A percentile compares a stretch with the other conserved stretches of the same genome.
These are phyloP conservation scores for Sinapis alba DNA, from an alignment of 441 rosid genomes.

Conservation along the genomic window DNA sequence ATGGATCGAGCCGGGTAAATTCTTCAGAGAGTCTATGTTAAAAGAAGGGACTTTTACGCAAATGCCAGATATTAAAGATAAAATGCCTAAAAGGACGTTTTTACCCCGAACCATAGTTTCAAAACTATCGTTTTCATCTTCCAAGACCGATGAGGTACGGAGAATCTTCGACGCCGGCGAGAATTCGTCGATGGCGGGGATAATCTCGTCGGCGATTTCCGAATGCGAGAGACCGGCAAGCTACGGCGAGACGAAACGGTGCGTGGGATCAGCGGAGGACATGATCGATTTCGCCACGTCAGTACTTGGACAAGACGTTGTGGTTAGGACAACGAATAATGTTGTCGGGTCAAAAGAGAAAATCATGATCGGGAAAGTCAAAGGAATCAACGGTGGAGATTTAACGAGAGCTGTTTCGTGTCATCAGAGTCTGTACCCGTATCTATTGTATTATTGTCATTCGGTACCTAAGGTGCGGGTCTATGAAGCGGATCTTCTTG, in stretches of 20 bases:
- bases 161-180: constrained; percentile 62
- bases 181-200: constrained; percentile 64
- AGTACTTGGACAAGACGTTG: constrained; percentile 66
- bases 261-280: constrained; percentile 88
- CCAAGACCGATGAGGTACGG: constrained; percentile 43
- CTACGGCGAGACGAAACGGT: constrained; percentile 82
- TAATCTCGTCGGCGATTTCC: constrained; percentile 55
- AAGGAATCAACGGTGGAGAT: constrained; percentile 71
- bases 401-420: constrained; percentile 85
- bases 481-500: constrained; percentile 75
- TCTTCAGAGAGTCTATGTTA: constrained; percentile 75
- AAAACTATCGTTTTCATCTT: constrained; percentile 70
- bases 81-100: constrained; percentile 94
- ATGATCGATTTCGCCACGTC: constrained; percentile 87
- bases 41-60: constrained; percentile 72
- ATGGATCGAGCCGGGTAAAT: constrained; percentile 91
- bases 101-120: constrained; percentile 72
- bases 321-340: constrained; percentile 69
- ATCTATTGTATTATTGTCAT: constrained; percentile 86
- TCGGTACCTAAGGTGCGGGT: constrained; percentile 92
- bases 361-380: constrained; percentile 66
- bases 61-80: constrained; percentile 89
- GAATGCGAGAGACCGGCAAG: constrained; percentile 88
- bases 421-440: constrained; percentile 90
- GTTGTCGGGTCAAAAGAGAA: constrained; percentile 57